Evolutionary conservation across 2,329 filamentous ascomycete genomes (phyloP), one percentile per base, ranked within the genome.

Genomic region (Fusarium circinatum): DNA sequence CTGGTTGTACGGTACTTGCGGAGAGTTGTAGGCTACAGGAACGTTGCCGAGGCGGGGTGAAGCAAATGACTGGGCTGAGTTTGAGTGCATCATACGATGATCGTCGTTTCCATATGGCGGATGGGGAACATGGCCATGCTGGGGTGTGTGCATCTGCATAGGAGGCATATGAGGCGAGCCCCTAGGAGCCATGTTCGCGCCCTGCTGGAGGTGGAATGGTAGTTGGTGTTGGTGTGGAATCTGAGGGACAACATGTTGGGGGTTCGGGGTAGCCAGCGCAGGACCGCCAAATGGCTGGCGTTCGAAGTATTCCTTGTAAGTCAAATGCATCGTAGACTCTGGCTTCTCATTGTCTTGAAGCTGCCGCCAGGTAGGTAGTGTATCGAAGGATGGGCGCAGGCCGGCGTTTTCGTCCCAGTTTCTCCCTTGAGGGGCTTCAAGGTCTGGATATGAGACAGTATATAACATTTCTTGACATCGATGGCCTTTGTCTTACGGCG

Each of bases 51-150:
- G 89, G 57, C 95, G 91, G 55, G 96, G 95, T 22, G 95, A 98
- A 14, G 94, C 92, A 81, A 94, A 96, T 6, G 94, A 94, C 77
- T 95, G 94, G 8, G 91, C 91, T 30, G 93, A 95, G 75, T 92
- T 95, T 12, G 92, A 93, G 65, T 93, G 94, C 84, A 96, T 93
- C 93, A 98, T 97, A 58, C 95, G 90, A 79, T 95, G 94, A 66
- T 95, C 93, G 75, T 97, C 95, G 75, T 91, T 91, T 77, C 92
- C 94, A 75, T 91, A 93, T 7, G 89, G 88, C 22, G 88, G 87
- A 59, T 90, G 89, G 47, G 91, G 89, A 11, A 88, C 89, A 73
- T 92, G 92, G 8, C 84, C 86, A 77, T 95, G 93, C 65, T 93
- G 92, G 69, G 92, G 91, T 32, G 88, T 89, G 77, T 94, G 93